Conservation (phyloP, 225 moss, liverwort and hornwort genomes). For the Bryum argenteum region DNA sequence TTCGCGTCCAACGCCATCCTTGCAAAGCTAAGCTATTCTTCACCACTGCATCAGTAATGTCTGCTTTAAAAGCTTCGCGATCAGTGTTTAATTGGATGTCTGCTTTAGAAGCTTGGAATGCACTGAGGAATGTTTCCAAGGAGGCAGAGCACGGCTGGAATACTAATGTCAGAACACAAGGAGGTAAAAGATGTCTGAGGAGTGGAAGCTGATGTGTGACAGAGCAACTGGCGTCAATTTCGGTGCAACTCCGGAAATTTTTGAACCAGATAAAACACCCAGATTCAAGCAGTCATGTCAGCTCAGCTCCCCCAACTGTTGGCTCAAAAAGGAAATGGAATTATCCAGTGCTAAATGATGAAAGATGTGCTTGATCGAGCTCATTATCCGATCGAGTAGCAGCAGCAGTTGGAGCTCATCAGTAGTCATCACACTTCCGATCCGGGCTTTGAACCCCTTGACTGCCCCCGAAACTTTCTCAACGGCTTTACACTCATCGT, state of each 20-base stretch:
- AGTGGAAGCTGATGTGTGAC: slow-evolving; percentile 14
- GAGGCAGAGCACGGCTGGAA: not conserved
- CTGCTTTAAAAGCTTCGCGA: slow-evolving; percentile 1
- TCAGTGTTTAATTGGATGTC: not conserved
- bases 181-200: slow-evolving; percentile 14
- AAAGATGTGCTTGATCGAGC: slow-evolving; percentile 12
- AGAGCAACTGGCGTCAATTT: slow-evolving; percentile 15
- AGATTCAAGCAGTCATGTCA: slow-evolving; percentile 17
- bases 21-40: slow-evolving; percentile 21
- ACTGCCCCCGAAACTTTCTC: slow-evolving; percentile 10
- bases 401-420: slow-evolving; percentile 35
- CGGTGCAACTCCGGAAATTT: slow-evolving; percentile 13
- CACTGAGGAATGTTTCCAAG: not conserved
- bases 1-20: slow-evolving; percentile 40
- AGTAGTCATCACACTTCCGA: slow-evolving; percentile 38
- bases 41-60: not conserved
- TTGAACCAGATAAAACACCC: not conserved
- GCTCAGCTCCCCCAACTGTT: slow-evolving; percentile 18
- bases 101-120: too few relatives aligned
- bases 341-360: slow-evolving; percentile 16
- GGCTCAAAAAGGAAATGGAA: slow-evolving; percentile 1
- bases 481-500: slow-evolving; percentile 1
- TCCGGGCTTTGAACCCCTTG: slow-evolving; percentile 24
- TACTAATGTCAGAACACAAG: slow-evolving; percentile 13
- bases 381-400: slow-evolving; percentile 10